These are phyloP conservation scores for Kregervanrija fluxuum DNA, from an alignment of 805 yeast species.

Conservation along the genomic window DNA sequence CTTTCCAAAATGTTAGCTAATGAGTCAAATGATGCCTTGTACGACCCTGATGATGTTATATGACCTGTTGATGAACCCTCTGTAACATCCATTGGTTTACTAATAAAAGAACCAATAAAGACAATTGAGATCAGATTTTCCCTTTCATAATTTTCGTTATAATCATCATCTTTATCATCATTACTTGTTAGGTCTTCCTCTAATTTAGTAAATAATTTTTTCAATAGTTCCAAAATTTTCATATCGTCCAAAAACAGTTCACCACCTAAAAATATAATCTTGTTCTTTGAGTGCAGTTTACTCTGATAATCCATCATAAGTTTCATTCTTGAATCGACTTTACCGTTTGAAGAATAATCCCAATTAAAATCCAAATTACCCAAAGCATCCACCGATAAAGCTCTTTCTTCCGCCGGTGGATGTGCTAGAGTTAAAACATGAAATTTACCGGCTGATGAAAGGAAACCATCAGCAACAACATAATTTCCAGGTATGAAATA, in stretches of 20 bases:
- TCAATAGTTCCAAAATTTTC: slow-evolving; percentile 53
- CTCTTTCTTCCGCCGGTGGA: slow-evolving; percentile 82
- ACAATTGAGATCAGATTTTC: slow-evolving; percentile 45
- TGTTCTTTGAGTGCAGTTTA: slow-evolving; percentile 40
- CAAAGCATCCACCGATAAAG: slow-evolving; percentile 54
- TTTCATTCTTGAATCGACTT: slow-evolving; percentile 56
- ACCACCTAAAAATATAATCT: slow-evolving; percentile 66
- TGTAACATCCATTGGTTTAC: slow-evolving; percentile 55
- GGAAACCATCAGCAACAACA: slow-evolving; percentile 78
- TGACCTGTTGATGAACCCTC: slow-evolving; percentile 41
- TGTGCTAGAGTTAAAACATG: slow-evolving; percentile 73
- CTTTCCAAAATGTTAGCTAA: slow-evolving; percentile 59
- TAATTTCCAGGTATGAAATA: slow-evolving; percentile 72
- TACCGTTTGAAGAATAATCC: slow-evolving; percentile 26
- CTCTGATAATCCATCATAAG: slow-evolving; percentile 46
- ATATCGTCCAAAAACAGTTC: slow-evolving; percentile 60
- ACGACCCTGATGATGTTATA: slow-evolving; percentile 44
- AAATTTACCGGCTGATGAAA: slow-evolving; percentile 63
- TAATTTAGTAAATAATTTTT: slow-evolving; percentile 50
- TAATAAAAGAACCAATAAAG: slow-evolving; percentile 73
- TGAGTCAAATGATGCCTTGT: slow-evolving; percentile 65
- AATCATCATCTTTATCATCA: slow-evolving; percentile 14
- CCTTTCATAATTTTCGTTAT: slow-evolving; percentile 12
- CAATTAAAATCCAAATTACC: slow-evolving; percentile 67
- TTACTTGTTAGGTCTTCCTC: slow-evolving; percentile 35